phyloP scores from a whole-genome alignment of 2,329 filamentous ascomycete genomes.

The Ceratocystis smalleyi region DNA sequence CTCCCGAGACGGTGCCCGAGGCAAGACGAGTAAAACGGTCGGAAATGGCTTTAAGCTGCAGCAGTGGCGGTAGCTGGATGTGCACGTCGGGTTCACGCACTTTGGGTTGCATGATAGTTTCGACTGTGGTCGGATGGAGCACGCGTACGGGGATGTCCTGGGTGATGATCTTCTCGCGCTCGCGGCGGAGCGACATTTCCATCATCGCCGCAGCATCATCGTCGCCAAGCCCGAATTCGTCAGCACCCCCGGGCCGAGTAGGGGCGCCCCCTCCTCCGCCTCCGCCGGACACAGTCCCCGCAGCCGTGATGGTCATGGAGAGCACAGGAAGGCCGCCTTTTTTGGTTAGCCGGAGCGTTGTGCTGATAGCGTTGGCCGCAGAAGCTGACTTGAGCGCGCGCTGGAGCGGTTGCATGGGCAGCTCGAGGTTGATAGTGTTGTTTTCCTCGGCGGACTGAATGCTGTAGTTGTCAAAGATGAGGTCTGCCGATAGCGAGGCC shows the following conservation, averaged over 20 bases:
- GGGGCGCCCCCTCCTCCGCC: slow-evolving; percentile 22
- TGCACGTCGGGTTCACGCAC: slow-evolving; percentile 87
- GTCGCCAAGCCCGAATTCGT: slow-evolving; percentile 21
- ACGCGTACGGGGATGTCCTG: slow-evolving; percentile 95
- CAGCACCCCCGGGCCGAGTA: not conserved
- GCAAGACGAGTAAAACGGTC: slow-evolving; percentile 89
- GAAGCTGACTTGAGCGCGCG: slow-evolving; percentile 82
- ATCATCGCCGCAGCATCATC: slow-evolving; percentile 33
- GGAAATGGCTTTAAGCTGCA: slow-evolving; percentile 83
- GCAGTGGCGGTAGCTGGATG: slow-evolving; percentile 71
- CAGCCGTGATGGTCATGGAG: slow-evolving; percentile 76
- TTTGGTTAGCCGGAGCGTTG: slow-evolving; percentile 80
- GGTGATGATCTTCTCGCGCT: slow-evolving; percentile 81
- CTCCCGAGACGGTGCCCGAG: slow-evolving; percentile 27
- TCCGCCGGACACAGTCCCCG: slow-evolving; percentile 37
- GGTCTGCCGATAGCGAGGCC: slow-evolving; percentile 59
- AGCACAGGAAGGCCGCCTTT: slow-evolving; percentile 77
- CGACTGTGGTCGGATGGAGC: slow-evolving; percentile 66
- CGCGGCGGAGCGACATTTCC: slow-evolving; percentile 44
- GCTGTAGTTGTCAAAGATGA: slow-evolving; percentile 73
- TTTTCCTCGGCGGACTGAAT: slow-evolving; percentile 68
- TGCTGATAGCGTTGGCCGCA: slow-evolving; percentile 52
- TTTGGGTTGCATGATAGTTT: slow-evolving; percentile 81
- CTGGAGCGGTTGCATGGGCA: slow-evolving; percentile 74
- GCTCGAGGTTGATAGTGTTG: slow-evolving; percentile 92